Evolutionary conservation across 2,329 filamentous ascomycete genomes (phyloP).

Genomic region (Colletotrichum viniferum): DNA sequence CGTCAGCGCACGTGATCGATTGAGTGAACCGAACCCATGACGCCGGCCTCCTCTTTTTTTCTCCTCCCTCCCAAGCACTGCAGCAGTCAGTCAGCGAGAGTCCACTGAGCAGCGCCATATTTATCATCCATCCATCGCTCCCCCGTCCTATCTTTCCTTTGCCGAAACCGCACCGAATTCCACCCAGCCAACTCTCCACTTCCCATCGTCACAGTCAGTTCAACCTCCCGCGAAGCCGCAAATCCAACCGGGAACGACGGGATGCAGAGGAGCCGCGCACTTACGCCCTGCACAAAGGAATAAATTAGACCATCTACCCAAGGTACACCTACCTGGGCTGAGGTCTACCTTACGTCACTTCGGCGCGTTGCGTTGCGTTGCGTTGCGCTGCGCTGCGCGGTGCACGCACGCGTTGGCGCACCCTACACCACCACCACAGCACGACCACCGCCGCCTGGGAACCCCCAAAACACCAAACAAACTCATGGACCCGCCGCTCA

Average conservation of each 20-base stretch:
- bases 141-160: not conserved
- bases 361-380: not conserved
- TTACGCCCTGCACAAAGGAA: not conserved
- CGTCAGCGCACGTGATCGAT: constrained; percentile 8
- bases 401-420: constrained; percentile 8
- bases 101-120: not conserved
- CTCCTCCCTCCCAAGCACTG: not conserved
- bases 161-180: constrained; percentile 20
- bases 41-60: not conserved
- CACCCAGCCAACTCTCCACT: not conserved
- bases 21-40: not conserved
- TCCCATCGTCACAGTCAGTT: constrained; percentile 2
- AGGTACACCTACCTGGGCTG: not conserved
- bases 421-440: not conserved
- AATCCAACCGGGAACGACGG: not conserved
- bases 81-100: not conserved
- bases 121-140: not conserved
- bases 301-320: not conserved
- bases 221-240: not conserved
- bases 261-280: not conserved
- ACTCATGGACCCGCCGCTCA: constrained; percentile 17
- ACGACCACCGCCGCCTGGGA: not conserved
- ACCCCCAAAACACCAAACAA: not conserved
- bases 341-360: not conserved
- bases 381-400: not conserved